Conservation (phyloP, 441 rosid species). For the Syzygium syzygioides region DNA sequence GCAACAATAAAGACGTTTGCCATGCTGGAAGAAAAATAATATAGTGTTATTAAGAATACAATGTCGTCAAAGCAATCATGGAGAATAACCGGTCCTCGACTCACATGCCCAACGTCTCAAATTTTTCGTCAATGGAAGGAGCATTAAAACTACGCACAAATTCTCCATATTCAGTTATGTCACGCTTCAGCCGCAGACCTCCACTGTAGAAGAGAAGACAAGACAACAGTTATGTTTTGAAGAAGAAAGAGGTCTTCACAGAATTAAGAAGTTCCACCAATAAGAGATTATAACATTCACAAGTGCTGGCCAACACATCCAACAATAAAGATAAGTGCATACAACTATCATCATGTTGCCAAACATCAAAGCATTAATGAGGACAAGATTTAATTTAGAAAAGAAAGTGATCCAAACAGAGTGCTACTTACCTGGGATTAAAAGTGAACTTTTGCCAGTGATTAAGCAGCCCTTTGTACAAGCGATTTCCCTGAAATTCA, state of each 20-base stretch:
- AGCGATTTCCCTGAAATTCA: constrained; percentile 71
- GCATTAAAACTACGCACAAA: constrained; percentile 85
- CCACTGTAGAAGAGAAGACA: constrained; percentile 44
- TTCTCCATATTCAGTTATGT: constrained; percentile 86
- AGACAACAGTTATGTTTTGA: neutral
- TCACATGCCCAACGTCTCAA: constrained; percentile 94
- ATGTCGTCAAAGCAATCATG: neutral
- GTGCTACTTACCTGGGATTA: constrained; percentile 78
- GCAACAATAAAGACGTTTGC: constrained; percentile 96
- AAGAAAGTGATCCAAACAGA: neutral
- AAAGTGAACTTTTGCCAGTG: constrained; percentile 98
- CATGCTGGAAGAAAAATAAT: constrained; percentile 43
- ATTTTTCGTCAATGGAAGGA: constrained; percentile 93
- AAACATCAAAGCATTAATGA: neutral
- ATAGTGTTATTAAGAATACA: neutral
- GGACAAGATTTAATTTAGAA: neutral
- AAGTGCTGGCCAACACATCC: neutral
- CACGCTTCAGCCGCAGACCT: constrained; percentile 95
- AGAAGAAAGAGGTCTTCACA: neutral
- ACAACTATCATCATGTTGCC: neutral
- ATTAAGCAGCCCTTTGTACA: constrained; percentile 78
- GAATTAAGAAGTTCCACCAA: neutral
- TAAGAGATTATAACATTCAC: neutral
- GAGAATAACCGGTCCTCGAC: constrained; percentile 5
- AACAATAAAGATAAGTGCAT: neutral